phyloP scores from a whole-genome alignment of 192 early-diverging fungal species.

The Pilobolus umbonatus region DNA sequence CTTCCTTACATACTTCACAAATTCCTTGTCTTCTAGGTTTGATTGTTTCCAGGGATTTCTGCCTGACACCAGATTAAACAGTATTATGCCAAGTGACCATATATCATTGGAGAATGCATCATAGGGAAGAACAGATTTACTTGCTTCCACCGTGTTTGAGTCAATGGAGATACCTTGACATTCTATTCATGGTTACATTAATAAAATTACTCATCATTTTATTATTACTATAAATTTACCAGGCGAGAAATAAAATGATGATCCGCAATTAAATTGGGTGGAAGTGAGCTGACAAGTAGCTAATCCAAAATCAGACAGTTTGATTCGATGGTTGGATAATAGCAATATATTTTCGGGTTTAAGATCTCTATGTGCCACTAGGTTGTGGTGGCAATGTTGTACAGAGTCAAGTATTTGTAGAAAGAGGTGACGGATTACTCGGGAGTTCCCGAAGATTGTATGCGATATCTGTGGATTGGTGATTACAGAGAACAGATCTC shows the following conservation, averaged over 20 bases:
- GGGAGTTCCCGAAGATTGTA: constrained; percentile 62
- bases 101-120: constrained; percentile 63
- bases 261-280: constrained; percentile 64
- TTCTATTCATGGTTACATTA: constrained; percentile 33
- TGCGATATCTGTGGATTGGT: constrained; percentile 53
- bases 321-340: constrained; percentile 54
- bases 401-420: constrained; percentile 82
- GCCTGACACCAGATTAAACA: constrained; percentile 76
- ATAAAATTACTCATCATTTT: neutral
- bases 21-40: constrained; percentile 57
- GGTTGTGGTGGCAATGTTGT: constrained; percentile 60
- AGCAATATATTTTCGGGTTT: constrained; percentile 82
- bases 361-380: constrained; percentile 73
- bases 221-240: constrained; percentile 31
- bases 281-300: constrained; percentile 67
- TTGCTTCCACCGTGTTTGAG: constrained; percentile 36
- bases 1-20: constrained; percentile 46
- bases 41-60: constrained; percentile 75
- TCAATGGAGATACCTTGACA: constrained; percentile 49
- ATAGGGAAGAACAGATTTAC: constrained; percentile 32
- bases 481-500: constrained; percentile 93
- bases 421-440: constrained; percentile 75
- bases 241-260: constrained; percentile 53
- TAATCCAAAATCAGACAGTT: constrained; percentile 93
- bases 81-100: constrained; percentile 93